phyloP scores from a whole-genome alignment of 2,329 filamentous ascomycete genomes.

The Colletotrichum simmondsii region DNA sequence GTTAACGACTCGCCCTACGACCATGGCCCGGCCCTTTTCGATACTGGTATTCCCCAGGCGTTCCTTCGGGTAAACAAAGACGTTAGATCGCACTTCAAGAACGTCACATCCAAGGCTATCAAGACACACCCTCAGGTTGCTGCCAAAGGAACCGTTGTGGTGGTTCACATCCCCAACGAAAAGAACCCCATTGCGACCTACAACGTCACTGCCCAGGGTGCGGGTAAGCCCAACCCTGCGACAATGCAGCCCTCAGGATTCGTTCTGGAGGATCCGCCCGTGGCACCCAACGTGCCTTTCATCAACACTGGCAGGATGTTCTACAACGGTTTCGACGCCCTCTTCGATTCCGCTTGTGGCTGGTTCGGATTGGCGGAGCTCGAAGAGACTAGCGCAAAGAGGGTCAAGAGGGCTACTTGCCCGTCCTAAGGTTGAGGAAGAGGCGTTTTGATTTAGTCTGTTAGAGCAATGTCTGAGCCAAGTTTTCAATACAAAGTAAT shows the following conservation, averaged over 20 bases:
- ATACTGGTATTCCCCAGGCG: slow-evolving; percentile 9
- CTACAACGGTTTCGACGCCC: background rate
- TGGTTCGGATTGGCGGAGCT: background rate
- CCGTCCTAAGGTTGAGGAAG: background rate
- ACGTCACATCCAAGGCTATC: background rate
- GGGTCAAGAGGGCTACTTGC: background rate
- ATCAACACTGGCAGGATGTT: slow-evolving; percentile 6
- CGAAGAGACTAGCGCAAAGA: background rate
- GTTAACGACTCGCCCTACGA: slow-evolving; percentile 10
- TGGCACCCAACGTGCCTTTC: background rate
- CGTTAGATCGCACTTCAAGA: background rate
- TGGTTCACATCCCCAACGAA: slow-evolving; percentile 1
- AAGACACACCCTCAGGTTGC: background rate
- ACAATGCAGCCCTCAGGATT: background rate
- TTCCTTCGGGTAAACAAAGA: background rate
- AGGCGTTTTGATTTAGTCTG: background rate
- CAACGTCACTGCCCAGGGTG: background rate
- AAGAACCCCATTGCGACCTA: slow-evolving; percentile 9
- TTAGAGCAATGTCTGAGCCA: background rate
- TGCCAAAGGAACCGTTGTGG: background rate
- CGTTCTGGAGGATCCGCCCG: background rate
- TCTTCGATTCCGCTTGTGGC: slow-evolving; percentile 6
- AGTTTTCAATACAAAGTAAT: background rate
- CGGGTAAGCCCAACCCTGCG: background rate
- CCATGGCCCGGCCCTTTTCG: background rate